Evolutionary conservation across 2,329 filamentous ascomycete species (phyloP).

Genomic region (Trichoderma sp.): DNA sequence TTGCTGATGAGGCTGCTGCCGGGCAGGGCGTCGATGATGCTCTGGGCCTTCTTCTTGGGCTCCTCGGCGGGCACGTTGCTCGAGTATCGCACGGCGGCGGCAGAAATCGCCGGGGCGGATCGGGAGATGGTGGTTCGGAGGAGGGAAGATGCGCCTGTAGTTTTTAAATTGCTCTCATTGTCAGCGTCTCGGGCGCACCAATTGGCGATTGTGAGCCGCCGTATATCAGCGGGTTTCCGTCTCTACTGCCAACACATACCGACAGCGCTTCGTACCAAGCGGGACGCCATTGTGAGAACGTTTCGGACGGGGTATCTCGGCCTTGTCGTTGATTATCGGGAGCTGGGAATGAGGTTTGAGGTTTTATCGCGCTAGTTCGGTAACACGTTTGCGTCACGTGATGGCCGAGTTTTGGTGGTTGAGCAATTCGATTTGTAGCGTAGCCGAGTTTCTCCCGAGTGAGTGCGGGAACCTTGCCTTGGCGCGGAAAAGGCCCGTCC

Average conservation of each 20-base stretch:
- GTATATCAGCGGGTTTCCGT: slow-evolving; percentile 20
- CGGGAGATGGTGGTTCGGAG: slow-evolving; percentile 80
- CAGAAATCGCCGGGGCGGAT: slow-evolving; percentile 69
- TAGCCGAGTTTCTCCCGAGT: slow-evolving; percentile 28
- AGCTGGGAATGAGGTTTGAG: slow-evolving; percentile 47
- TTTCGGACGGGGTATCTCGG: slow-evolving; percentile 51
- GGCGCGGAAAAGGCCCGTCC: background rate
- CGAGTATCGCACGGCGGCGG: slow-evolving; percentile 64
- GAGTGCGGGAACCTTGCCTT: slow-evolving; percentile 17
- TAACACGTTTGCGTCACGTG: slow-evolving; percentile 40
- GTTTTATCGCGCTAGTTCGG: slow-evolving; percentile 49
- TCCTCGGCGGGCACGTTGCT: slow-evolving; percentile 81
- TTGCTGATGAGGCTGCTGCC: slow-evolving; percentile 92
- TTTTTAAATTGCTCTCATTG: slow-evolving; percentile 25
- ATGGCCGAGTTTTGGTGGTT: slow-evolving; percentile 16
- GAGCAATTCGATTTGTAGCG: slow-evolving; percentile 12
- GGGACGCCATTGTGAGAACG: slow-evolving; percentile 87
- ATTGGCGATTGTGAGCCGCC: slow-evolving; percentile 34
- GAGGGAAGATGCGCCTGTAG: slow-evolving; percentile 73
- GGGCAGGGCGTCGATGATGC: slow-evolving; percentile 87
- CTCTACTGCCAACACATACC: slow-evolving; percentile 59
- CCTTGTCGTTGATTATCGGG: slow-evolving; percentile 41
- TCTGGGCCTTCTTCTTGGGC: slow-evolving; percentile 95
- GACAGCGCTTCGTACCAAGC: slow-evolving; percentile 91
- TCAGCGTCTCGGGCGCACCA: slow-evolving; percentile 27